Evolutionary conservation across 805 yeast genomes (phyloP), one percentile per base, ranked within the genome.

Genomic region (Yarrowia sp.): DNA sequence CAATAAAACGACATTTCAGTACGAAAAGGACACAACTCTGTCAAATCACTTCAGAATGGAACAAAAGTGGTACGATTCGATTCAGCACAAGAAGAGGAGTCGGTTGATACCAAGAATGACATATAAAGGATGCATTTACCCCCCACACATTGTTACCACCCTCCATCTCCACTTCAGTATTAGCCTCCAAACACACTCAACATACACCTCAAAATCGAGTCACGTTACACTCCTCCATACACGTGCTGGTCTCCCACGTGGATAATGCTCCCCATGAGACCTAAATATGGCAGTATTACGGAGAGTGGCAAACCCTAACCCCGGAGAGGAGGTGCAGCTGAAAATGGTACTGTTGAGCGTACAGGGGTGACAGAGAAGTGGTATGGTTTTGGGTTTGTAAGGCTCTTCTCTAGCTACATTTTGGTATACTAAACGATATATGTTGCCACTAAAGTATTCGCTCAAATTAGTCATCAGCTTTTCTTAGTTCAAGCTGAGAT

Each of bases 291-390:
- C 7, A 35, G 5, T 19, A 46, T 45, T 45, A 16, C 15, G 49
- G 49, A 2, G 26, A 19, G 32, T 22, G 32, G 50, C 35, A 46
- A 46, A 46, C 50, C 50, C 50, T 46, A 46, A 46, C 50, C 50
- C 50, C 4, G 7, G 32, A 26, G 32, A 26, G 32, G 32, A 14
- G 43, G n/a, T 14, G n/a, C 43, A 7, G 43, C 32, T 26, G 32
- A 26, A 5, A 26, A 26, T 26, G 32, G 32, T 5, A 41, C 12
- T 41, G 3, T 11, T 12, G 43, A 19, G 26, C 3, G 48, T 43
- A 7, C 8, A 12, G 50, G 15, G 4, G 15, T 11, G 35, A 1
- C 19, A 9, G 50, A 22, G 35, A 19, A 32, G 7, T 12, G 50
- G 5, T 11, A 19, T 3, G 10, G 0, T 0, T n/a, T 0, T 3